Evolutionary conservation across 2,329 filamentous ascomycete species (phyloP).

Genomic region (Cordyceps javanica): DNA sequence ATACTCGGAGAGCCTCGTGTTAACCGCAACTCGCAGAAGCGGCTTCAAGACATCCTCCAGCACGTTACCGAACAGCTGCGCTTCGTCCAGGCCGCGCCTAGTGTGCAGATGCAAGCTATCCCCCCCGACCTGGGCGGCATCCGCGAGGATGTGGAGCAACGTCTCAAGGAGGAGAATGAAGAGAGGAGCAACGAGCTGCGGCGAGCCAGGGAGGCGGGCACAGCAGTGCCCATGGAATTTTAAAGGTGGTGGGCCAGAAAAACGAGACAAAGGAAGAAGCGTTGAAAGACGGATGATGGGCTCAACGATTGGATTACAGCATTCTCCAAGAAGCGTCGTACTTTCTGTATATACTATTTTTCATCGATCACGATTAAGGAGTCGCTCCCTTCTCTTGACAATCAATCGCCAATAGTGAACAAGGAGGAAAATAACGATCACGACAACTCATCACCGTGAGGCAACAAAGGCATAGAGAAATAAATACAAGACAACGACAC

Average conservation of each 20-base stretch:
- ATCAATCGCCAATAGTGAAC: neutral
- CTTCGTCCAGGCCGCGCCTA: conserved; percentile 79
- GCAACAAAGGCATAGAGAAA: too few relatives aligned
- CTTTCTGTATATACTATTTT: neutral
- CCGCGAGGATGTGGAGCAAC: conserved; percentile 62
- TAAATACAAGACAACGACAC: neutral
- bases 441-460: too few relatives aligned
- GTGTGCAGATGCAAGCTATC: conserved; percentile 76
- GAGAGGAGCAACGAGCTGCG: conserved; percentile 50
- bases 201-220: conserved; percentile 48
- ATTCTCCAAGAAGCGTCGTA: neutral
- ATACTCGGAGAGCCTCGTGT: conserved; percentile 60
- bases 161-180: conserved; percentile 58
- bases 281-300: neutral
- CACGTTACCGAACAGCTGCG: conserved; percentile 79
- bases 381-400: too few relatives aligned
- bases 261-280: neutral
- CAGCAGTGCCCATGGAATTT: conserved; percentile 52
- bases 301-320: neutral
- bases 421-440: too few relatives aligned
- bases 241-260: conserved; percentile 15
- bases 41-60: conserved; percentile 68
- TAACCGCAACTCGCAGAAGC: conserved; percentile 75
- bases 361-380: too few relatives aligned
- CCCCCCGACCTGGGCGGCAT: conserved; percentile 68